A percentile compares a stretch with the other conserved stretches of the same genome.
Evolutionary conservation across 306 rosid genomes (phyloP).

Genomic region (Fragaria iinumae): DNA sequence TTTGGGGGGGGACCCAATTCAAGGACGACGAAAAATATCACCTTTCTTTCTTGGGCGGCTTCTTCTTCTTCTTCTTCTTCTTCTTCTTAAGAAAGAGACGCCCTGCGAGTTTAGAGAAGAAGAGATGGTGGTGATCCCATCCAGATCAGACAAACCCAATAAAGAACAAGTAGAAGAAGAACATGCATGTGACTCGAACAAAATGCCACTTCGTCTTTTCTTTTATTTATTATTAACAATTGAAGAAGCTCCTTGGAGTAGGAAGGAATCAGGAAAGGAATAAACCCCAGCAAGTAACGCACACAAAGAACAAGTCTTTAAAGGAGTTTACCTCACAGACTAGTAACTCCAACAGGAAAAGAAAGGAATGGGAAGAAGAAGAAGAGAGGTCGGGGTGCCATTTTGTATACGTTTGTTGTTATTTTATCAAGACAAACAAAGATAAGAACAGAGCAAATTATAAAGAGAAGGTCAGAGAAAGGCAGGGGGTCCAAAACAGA

Average conservation of each 20-base stretch:
- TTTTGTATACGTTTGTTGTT: not conserved
- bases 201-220: slow-evolving; percentile 22
- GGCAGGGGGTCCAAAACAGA: slow-evolving; percentile 34
- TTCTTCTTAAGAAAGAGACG: too few species aligned
- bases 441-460: slow-evolving; percentile 28
- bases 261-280: slow-evolving; percentile 51
- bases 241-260: slow-evolving; percentile 15
- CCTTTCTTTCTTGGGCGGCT: slow-evolving; percentile 26
- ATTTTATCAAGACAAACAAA: not conserved
- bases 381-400: not conserved
- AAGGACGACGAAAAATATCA: slow-evolving; percentile 45
- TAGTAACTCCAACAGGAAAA: not conserved
- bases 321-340: not conserved
- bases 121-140: too few species aligned
- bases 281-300: slow-evolving; percentile 48
- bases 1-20: slow-evolving; percentile 41
- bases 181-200: not conserved
- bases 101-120: too few species aligned
- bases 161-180: too few species aligned
- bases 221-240: not conserved
- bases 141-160: too few species aligned
- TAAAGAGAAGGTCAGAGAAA: slow-evolving; percentile 27
- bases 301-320: slow-evolving; percentile 1
- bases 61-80: too few species aligned
- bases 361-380: not conserved